Evolutionary conservation across 2,329 filamentous ascomycete species (phyloP).

Genomic region (Cercospora sp.): DNA sequence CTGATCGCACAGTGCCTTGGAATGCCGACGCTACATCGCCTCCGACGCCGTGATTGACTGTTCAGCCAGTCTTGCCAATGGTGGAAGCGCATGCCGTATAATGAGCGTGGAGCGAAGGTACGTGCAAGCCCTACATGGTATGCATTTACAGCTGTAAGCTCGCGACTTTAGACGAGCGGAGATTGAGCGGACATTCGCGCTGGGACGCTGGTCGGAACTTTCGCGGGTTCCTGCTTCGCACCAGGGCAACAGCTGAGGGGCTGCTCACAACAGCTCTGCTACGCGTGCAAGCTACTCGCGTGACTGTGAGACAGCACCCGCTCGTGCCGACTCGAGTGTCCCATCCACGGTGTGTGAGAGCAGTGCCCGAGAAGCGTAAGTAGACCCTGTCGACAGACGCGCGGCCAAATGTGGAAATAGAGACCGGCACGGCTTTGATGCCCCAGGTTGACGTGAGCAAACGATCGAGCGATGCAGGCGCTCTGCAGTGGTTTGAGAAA

Average conservation of each 20-base stretch:
- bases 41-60: not conserved
- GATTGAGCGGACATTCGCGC: not conserved
- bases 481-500: not conserved
- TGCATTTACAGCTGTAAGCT: not conserved
- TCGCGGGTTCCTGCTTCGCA: constrained; percentile 1
- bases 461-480: not conserved
- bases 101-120: not conserved
- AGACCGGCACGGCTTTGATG: not conserved
- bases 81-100: not conserved
- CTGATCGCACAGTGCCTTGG: not conserved
- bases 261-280: not conserved
- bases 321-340: constrained; percentile 1
- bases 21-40: not conserved
- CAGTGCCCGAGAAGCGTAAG: constrained; percentile 7
- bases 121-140: not conserved
- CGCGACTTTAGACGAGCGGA: not conserved
- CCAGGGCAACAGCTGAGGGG: not conserved
- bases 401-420: not conserved
- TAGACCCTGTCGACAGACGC: not conserved
- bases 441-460: not conserved
- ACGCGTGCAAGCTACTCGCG: not conserved
- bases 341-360: not conserved
- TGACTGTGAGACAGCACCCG: not conserved
- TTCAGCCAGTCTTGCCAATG: not conserved
- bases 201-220: not conserved